These are phyloP conservation scores for Catharanthus roseus DNA, from an alignment of 257 asterid species.

Conservation along the genomic window DNA sequence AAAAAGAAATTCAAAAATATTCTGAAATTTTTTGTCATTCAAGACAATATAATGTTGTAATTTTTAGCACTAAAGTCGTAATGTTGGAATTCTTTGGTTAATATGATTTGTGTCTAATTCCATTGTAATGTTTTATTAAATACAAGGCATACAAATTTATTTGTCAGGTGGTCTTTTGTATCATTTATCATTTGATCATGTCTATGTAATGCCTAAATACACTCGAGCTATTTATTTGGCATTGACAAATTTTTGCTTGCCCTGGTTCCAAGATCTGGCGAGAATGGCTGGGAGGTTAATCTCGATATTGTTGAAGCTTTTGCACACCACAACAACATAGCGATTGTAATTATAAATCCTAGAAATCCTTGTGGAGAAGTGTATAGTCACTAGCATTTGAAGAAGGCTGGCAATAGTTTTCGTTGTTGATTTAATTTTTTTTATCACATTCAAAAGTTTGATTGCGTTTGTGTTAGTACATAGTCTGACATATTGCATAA, in stretches of 20 bases:
- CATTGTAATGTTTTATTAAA: neutral
- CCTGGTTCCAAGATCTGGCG: constrained; percentile 73
- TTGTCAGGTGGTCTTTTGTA: constrained; percentile 62
- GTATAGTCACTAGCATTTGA: constrained; percentile 49
- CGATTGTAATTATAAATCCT: constrained; percentile 70
- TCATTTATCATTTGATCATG: constrained; percentile 50
- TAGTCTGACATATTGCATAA: constrained; percentile 55
- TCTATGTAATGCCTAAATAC: constrained; percentile 71
- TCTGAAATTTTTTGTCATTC: too few relatives aligned
- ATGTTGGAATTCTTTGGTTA: too few relatives aligned
- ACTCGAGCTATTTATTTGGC: constrained; percentile 81
- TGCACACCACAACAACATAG: constrained; percentile 73
- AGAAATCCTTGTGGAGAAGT: constrained; percentile 96
- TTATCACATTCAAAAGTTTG: neutral
- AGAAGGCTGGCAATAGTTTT: constrained; percentile 42
- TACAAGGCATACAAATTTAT: constrained; percentile 76
- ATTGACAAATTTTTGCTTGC: constrained; percentile 47
- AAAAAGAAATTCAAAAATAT: too few relatives aligned
- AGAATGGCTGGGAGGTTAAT: constrained; percentile 70
- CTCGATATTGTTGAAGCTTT: constrained; percentile 52
- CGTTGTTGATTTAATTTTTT: neutral
- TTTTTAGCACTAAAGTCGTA: too few relatives aligned
- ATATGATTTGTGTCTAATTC: neutral
- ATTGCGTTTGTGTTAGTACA: neutral
- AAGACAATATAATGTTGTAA: too few relatives aligned